A percentile compares a stretch with the other conserved stretches of the same genome.
Conservation (phyloP, 495 filamentous ascomycete genomes). For the Penicillium egyptiacum region DNA sequence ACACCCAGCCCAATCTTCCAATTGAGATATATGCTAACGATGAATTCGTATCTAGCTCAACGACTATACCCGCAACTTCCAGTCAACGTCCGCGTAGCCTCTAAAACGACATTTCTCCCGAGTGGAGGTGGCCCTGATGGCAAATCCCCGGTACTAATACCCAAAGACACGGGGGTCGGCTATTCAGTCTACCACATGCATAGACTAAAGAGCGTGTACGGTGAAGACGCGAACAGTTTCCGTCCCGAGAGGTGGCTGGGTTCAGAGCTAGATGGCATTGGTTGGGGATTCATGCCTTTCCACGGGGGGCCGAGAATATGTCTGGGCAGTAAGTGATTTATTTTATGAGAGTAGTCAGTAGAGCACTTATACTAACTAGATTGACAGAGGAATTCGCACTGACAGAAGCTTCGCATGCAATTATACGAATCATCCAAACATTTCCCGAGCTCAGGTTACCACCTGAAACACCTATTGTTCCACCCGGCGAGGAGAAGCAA, state of each 20-base stretch:
- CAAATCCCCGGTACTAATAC: neutral
- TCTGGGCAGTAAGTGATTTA: neutral
- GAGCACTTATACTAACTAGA: neutral
- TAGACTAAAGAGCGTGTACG: neutral
- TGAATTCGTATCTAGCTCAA: neutral
- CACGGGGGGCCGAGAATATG: neutral
- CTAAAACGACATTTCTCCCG: neutral
- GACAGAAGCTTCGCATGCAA: neutral
- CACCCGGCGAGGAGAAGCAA: neutral
- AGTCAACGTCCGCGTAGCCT: neutral
- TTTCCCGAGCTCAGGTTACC: neutral
- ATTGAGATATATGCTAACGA: too few species aligned
- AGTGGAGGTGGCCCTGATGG: neutral
- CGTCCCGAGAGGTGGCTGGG: neutral
- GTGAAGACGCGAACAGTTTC: neutral
- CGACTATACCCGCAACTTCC: neutral
- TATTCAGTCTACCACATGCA: slow-evolving; percentile 1
- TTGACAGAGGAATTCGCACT: neutral
- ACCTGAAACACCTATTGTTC: neutral
- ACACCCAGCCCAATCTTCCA: too few species aligned
- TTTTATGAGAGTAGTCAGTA: too few species aligned
- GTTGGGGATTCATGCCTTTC: slow-evolving; percentile 1
- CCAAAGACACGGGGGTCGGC: neutral
- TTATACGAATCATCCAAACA: slow-evolving; percentile 1
- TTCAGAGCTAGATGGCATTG: neutral